A percentile compares a stretch with the other conserved stretches of the same genome.
Conservation (phyloP, 1,139 yeast genomes). For the Taphrina communis region DNA sequence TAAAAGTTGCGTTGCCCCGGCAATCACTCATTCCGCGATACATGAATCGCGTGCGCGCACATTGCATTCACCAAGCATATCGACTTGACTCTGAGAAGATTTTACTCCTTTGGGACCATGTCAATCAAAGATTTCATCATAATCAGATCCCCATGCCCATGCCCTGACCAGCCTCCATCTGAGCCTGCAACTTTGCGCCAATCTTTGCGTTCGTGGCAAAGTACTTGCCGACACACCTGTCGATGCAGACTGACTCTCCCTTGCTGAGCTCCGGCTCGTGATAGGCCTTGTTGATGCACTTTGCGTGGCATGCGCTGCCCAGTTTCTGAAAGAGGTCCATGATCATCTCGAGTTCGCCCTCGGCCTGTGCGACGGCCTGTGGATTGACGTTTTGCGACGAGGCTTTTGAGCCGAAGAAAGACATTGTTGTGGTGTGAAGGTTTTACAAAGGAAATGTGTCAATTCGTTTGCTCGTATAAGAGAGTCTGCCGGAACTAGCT, state of each 20-base stretch:
- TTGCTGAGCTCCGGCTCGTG: conserved; percentile 78
- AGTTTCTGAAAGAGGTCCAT: conserved; percentile 44
- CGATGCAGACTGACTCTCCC: conserved; percentile 88
- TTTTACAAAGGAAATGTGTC: background rate
- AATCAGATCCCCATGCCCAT: conserved; percentile 40
- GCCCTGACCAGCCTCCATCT: conserved; percentile 40
- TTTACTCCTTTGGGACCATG: too few species aligned
- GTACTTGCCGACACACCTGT: conserved; percentile 96
- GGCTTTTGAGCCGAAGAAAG: conserved; percentile 38
- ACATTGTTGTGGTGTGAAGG: conserved; percentile 1
- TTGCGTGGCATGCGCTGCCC: conserved; percentile 67
- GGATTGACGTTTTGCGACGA: conserved; percentile 43
- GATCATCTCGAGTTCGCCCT: conserved; percentile 44
- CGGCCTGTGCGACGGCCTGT: conserved; percentile 44
- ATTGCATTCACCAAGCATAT: too few species aligned
- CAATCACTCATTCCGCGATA: too few species aligned
- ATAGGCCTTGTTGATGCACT: conserved; percentile 75
- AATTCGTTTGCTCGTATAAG: background rate
- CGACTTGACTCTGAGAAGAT: too few species aligned
- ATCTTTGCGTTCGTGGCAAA: conserved; percentile 95
- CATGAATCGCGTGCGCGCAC: too few species aligned
- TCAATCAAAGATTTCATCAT: too few species aligned
- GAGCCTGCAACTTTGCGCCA: conserved; percentile 55
- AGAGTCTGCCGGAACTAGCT: background rate
- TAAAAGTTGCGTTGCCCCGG: too few species aligned